Evolutionary conservation across 306 rosid species (phyloP).

Genomic region (Vigna trinervia): DNA sequence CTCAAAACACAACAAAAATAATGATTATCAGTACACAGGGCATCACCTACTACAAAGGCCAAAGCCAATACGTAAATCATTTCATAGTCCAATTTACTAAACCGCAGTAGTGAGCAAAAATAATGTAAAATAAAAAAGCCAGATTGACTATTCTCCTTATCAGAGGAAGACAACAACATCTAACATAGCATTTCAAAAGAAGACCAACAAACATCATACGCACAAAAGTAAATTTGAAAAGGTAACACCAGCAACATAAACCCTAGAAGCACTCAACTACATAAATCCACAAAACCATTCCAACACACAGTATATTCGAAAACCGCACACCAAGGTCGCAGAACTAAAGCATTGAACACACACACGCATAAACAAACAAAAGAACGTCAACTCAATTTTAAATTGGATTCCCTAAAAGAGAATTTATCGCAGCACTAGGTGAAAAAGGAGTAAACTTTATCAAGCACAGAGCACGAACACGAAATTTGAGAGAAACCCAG

Average conservation of each 20-base stretch:
- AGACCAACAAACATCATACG: background rate
- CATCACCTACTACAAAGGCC: background rate
- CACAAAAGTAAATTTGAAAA: background rate
- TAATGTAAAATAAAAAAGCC: background rate
- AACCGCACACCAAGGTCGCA: background rate
- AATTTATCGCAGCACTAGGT: background rate
- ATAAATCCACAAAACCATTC: background rate
- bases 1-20: background rate
- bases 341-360: conserved; percentile 10
- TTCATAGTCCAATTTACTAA: background rate
- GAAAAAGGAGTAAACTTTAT: conserved; percentile 26
- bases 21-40: background rate
- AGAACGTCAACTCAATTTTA: background rate
- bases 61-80: conserved; percentile 24
- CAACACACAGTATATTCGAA: background rate
- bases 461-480: background rate
- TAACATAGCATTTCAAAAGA: background rate
- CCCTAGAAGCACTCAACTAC: conserved; percentile 11
- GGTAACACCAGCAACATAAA: conserved; percentile 25
- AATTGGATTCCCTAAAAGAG: background rate
- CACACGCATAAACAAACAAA: background rate
- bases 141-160: conserved; percentile 9
- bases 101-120: background rate
- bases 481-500: conserved; percentile 42
- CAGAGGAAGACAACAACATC: background rate